Conservation (phyloP, 2,329 filamentous ascomycete genomes). For the Cercospora sp. region DNA sequence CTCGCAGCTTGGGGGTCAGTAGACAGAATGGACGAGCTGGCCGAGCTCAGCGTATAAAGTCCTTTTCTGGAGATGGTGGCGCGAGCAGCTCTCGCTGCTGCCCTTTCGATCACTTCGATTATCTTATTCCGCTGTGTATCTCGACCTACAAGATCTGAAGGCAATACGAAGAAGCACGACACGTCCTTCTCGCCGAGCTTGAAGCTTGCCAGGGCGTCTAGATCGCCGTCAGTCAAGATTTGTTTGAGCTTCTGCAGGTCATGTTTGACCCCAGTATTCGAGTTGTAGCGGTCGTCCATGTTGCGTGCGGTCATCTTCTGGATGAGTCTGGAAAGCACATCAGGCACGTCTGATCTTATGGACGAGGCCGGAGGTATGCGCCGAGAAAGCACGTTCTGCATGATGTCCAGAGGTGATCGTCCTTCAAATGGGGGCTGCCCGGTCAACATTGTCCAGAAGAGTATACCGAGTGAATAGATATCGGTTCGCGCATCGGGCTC, state of each 20-base stretch:
- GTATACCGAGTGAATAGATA: constrained; percentile 85
- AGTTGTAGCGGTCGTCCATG: constrained; percentile 85
- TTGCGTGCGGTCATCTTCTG: constrained; percentile 91
- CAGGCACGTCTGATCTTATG: constrained; percentile 78
- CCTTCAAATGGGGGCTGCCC: constrained; percentile 80
- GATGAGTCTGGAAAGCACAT: constrained; percentile 77
- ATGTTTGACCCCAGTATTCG: constrained; percentile 78
- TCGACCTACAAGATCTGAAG: constrained; percentile 77
- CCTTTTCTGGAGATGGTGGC: constrained; percentile 42
- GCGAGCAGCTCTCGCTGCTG: constrained; percentile 63
- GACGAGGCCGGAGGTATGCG: constrained; percentile 75
- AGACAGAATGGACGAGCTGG: constrained; percentile 37
- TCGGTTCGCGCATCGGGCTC: constrained; percentile 91
- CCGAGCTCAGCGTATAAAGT: constrained; percentile 54
- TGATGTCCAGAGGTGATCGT: constrained; percentile 79
- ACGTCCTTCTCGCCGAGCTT: constrained; percentile 80
- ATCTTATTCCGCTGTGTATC: constrained; percentile 70
- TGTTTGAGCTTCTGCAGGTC: constrained; percentile 75
- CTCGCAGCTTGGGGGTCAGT: constrained; percentile 34
- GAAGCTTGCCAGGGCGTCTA: constrained; percentile 69
- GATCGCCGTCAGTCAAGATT: constrained; percentile 73
- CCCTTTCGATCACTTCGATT: constrained; percentile 72
- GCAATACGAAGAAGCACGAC: constrained; percentile 88
- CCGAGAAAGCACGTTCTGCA: constrained; percentile 82
- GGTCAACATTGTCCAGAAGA: constrained; percentile 84